Evolutionary conservation across 148 eudicot genomes (phyloP), one percentile per base, ranked within the genome.

Genomic region (Bassia scoparia): DNA sequence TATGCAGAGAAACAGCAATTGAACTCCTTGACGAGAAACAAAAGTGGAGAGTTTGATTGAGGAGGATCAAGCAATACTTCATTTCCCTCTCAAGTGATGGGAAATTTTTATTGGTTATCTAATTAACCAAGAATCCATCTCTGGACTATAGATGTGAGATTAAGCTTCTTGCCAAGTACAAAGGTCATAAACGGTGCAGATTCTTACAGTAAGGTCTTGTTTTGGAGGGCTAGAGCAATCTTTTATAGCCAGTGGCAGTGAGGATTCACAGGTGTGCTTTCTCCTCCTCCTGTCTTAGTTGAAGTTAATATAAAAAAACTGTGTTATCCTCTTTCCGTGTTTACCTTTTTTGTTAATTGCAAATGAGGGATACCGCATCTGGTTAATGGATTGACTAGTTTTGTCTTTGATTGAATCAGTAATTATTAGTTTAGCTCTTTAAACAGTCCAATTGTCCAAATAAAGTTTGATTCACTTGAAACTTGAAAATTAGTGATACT

Each of bases 181-280:
- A 84, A 84, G 98, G 98, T 49, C 97, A 89, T 73, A 94, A 78
- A 52, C 89, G 93, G 23, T 77, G 87, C 49, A 87, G 97, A 17
- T 91, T 89, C 71, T 31, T 94, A n/a, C n/a, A 5, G 80, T 94
- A 43, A 82, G 96, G 58, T 91, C 97, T 66, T 94, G 98, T 79
- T 94, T 94, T 70, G 98, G 98, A 74, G 97, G 98, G 62, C 79
- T 84, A 72, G 83, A 88, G 24, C 91, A 94, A 87, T 86, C 97
- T 38, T 94, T 94, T 78, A 86, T 94, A 79, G 96, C 97, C 68
- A 89, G 97, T 71, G 98, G 98, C 48, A 91, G 98, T 71, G 96
- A 94, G 83, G 97, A 94, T 74, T 91, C 98, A 54, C 96, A 91
- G 97, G 98, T 93, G 84, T 16, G 56, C 50, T 72, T 50, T 43